Percentiles rank a stretch among this genome's conserved stretches.
These are phyloP conservation scores for Cymbopogon flexuosus DNA, from an alignment of 202 grass and related monocot species.

Conservation along the genomic window DNA sequence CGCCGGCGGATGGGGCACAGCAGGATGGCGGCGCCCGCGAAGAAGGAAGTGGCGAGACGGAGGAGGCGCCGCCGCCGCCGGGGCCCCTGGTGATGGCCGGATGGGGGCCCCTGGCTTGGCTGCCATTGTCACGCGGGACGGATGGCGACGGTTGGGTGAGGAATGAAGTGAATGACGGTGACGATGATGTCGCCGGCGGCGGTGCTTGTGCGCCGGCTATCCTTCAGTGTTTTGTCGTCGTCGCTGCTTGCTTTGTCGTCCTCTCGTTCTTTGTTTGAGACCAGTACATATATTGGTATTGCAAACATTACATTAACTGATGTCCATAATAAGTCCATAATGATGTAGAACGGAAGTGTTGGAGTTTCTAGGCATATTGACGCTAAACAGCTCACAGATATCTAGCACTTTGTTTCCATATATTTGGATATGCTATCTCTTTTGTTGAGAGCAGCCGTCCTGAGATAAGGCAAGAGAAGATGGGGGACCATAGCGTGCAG, in stretches of 20 bases:
- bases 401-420: too few species aligned
- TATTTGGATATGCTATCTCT: too few species aligned
- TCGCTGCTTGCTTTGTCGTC: constrained; percentile 47
- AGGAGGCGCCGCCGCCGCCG: neutral
- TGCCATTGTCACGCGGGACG: constrained; percentile 7
- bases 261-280: constrained; percentile 44
- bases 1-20: neutral
- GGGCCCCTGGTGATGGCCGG: constrained; percentile 18
- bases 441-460: too few species aligned
- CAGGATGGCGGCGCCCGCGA: neutral
- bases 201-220: constrained; percentile 34
- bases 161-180: neutral
- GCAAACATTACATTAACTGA: too few species aligned
- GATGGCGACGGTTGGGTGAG: neutral
- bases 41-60: neutral
- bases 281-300: too few species aligned
- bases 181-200: constrained; percentile 12
- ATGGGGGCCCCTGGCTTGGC: constrained; percentile 46
- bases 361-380: too few species aligned
- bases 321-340: too few species aligned
- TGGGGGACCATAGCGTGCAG: too few species aligned
- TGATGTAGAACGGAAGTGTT: too few species aligned
- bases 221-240: constrained; percentile 46
- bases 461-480: too few species aligned
- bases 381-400: too few species aligned